Base-by-base conservation (phyloP, 225 moss, liverwort and hornwort genomes). In the Lunularia cruciata region DNA sequence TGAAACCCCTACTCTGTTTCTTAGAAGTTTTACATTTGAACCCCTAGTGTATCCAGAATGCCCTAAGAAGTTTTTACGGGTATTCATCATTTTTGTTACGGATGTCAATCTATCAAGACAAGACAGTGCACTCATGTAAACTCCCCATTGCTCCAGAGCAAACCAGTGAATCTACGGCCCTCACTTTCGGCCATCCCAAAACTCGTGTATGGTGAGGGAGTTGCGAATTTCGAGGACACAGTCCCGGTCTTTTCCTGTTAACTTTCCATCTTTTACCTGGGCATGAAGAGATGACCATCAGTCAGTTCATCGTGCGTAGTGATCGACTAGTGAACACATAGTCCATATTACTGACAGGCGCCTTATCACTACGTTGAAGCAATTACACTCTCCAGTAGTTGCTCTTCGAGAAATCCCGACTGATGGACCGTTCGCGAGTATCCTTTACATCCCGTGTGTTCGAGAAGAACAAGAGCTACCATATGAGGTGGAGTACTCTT, bases 341-440 rank as follows among this genome's bases (percentile, higher is more conserved):
- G 64, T 28, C 64, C 28, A 27, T 46, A 37, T 6, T 64, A 28
- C 19, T 19, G 25, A 26, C 28, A 46, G 15, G 64, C 23, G 9
- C 20, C 3, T 16, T 43, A 5, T 5, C 12, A 3, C 19, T 64
- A n/a, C n/a, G n/a, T n/a, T n/a, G n/a, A n/a, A n/a, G n/a, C n/a
- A n/a, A n/a, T n/a, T n/a, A n/a, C n/a, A 64, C 32, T 6, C 22
- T 15, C 64, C 64, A 64, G 15, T 43, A 20, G 27, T 28, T 64
- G 26, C 14, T 19, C 26, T 16, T 34, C 3, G 45, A 64, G 25
- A 45, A 43, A 19, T 64, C 43, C 8, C 27, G 42, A 64, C 64
- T 43, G 45, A 64, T 64, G 27, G 46, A 64, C 63, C 63, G 45
- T 6, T n/a, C n/a, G n/a, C n/a, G n/a, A n/a, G n/a, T n/a, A n/a